Percentiles rank a stretch among this genome's conserved stretches.
These are phyloP conservation scores for Prosopis cineraria DNA, from an alignment of 306 rosid species.

Conservation along the genomic window DNA sequence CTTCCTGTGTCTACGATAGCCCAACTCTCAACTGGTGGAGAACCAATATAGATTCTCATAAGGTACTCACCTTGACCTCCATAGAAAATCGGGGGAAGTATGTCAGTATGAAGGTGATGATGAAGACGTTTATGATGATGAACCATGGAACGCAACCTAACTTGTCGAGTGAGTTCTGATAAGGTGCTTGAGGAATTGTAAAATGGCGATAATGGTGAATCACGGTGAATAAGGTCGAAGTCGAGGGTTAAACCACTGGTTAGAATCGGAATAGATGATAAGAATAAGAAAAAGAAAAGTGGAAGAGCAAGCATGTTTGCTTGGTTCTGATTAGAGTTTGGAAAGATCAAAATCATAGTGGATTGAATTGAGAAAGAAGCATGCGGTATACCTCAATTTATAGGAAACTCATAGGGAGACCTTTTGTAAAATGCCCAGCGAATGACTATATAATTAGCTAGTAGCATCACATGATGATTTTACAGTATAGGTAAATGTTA, in stretches of 20 bases:
- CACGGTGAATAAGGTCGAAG: background rate
- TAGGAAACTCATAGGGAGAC: background rate
- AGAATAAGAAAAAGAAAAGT: background rate
- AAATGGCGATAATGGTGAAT: background rate
- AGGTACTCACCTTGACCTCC: conserved; percentile 3
- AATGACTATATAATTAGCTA: too few relatives aligned
- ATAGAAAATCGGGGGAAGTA: background rate
- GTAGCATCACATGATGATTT: too few relatives aligned
- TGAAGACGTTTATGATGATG: background rate
- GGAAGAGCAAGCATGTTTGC: background rate
- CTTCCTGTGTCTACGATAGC: conserved; percentile 26
- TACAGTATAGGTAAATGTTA: too few relatives aligned
- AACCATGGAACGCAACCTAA: background rate
- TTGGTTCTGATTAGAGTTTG: background rate
- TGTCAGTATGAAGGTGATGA: background rate
- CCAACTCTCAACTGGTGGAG: background rate
- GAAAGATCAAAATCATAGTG: background rate
- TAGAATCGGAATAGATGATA: background rate
- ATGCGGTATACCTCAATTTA: background rate
- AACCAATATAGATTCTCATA: conserved; percentile 11
- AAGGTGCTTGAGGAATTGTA: background rate
- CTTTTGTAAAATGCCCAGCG: too few relatives aligned
- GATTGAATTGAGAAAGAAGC: background rate
- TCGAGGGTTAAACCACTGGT: background rate
- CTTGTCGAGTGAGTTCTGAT: background rate